Conservation (phyloP, 2,329 filamentous ascomycete species). For the Colletotrichum sublineola region DNA sequence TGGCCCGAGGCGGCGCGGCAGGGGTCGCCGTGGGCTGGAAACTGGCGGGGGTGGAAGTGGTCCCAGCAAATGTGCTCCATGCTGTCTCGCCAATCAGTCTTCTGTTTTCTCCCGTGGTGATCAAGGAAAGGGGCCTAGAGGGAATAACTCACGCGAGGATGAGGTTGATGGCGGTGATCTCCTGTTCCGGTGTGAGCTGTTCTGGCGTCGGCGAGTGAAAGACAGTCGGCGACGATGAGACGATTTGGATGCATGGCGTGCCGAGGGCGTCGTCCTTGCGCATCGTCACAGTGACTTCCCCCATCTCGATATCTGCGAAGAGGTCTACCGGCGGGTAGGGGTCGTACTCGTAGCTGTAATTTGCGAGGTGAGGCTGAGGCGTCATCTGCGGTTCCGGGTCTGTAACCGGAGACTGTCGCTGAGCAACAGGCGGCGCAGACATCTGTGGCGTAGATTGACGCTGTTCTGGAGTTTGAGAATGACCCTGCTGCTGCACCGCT, state of each 20-base stretch:
- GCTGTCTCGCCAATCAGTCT: slow-evolving; percentile 47
- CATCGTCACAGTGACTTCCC: slow-evolving; percentile 57
- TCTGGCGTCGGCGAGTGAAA: slow-evolving; percentile 41
- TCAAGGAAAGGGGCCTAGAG: neutral
- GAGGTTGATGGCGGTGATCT: slow-evolving; percentile 64
- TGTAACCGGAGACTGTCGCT: slow-evolving; percentile 23
- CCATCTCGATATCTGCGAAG: slow-evolving; percentile 53
- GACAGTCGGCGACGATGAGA: slow-evolving; percentile 46
- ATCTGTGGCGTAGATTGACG: neutral
- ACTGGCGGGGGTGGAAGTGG: slow-evolving; percentile 60
- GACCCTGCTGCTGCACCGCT: slow-evolving; percentile 8
- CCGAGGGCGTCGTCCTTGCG: slow-evolving; percentile 57
- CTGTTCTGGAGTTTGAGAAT: neutral
- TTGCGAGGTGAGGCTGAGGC: slow-evolving; percentile 3
- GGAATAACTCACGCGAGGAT: slow-evolving; percentile 61
- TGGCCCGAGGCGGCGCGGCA: slow-evolving; percentile 55
- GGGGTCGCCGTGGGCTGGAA: slow-evolving; percentile 50
- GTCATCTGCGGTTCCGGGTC: slow-evolving; percentile 28
- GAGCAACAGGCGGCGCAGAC: slow-evolving; percentile 5
- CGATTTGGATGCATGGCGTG: slow-evolving; percentile 60
- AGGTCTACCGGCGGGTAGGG: slow-evolving; percentile 45
- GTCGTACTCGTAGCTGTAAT: slow-evolving; percentile 27
- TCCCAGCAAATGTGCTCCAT: slow-evolving; percentile 67
- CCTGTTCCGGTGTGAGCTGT: slow-evolving; percentile 55
- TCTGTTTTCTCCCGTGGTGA: neutral